phyloP scores from a whole-genome alignment of 192 early-diverging fungal species.

The Coemansia asiatica region DNA sequence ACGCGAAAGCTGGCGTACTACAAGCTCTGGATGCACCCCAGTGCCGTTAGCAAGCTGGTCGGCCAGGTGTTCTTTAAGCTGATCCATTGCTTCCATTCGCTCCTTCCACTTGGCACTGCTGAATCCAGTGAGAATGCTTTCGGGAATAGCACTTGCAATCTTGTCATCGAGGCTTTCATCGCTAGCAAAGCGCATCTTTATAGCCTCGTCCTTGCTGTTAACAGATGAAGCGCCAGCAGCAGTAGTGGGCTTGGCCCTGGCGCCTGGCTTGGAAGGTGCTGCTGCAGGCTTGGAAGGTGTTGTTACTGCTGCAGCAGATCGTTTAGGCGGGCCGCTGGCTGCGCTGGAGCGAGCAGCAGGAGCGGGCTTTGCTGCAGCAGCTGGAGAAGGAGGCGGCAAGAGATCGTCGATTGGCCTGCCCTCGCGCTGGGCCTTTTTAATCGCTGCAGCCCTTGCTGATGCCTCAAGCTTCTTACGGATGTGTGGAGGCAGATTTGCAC shows the following conservation, averaged over 20 bases:
- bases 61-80: slow-evolving; percentile 67
- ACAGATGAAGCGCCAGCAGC: background rate
- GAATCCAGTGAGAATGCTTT: slow-evolving; percentile 62
- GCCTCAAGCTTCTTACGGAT: slow-evolving; percentile 56
- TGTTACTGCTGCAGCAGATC: slow-evolving; percentile 32
- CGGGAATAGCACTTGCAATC: slow-evolving; percentile 64
- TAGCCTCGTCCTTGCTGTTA: slow-evolving; percentile 46
- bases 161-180: slow-evolving; percentile 63
- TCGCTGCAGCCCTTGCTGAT: slow-evolving; percentile 47
- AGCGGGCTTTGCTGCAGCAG: slow-evolving; percentile 19
- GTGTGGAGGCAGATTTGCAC: slow-evolving; percentile 51
- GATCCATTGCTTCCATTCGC: slow-evolving; percentile 82
- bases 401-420: slow-evolving; percentile 30
- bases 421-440: slow-evolving; percentile 55
- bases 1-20: slow-evolving; percentile 74
- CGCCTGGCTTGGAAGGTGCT: slow-evolving; percentile 31
- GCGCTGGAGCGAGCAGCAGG: slow-evolving; percentile 13
- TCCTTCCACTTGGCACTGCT: slow-evolving; percentile 83
- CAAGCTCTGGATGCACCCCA: slow-evolving; percentile 72
- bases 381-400: slow-evolving; percentile 32
- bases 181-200: slow-evolving; percentile 72
- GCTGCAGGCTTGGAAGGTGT: slow-evolving; percentile 37
- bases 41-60: slow-evolving; percentile 52
- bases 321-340: slow-evolving; percentile 15
- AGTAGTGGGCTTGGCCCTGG: slow-evolving; percentile 22